Base-by-base conservation (phyloP, 2,329 filamentous ascomycete species). In the Cercospora sojina region DNA sequence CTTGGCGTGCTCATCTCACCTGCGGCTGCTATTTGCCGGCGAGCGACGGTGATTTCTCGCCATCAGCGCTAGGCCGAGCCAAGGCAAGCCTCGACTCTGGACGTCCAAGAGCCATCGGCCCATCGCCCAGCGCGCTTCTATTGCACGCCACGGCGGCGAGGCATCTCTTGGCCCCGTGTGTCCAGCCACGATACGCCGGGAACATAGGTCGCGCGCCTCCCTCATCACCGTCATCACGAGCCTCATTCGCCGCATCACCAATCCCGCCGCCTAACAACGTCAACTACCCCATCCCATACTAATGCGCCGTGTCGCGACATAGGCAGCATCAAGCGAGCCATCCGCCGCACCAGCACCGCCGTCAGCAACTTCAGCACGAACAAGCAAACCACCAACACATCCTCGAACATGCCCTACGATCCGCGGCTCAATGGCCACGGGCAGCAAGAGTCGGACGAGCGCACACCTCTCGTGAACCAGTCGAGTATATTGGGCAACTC, bases 401-500 rank as follows among this genome's bases (percentile, higher is more conserved):
- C 58, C n/a, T 58, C 59, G 61, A 53, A 57, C 38, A 70, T 57
- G 20, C 51, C 68, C 41, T 53, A 51, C 56, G 66, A 69, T 51
- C 35, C 64, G 16, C 55, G 67, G 56, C 59, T 65, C 60, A 71
- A 71, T 69, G 70, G 70, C 65, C 62, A 65, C 31, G 60, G 64
- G 16, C 60, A 32, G 58, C 64, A 47, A 59, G 64, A 67, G 20
- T 58, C 70, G 53, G 65, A 72, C 62, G 74, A 76, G 69, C 70
- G 66, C 64, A 75, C 75, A 9, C 73, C 75, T 23, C 73, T 76
- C 58, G 67, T 75, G 60, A 35, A 12, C 53, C 65, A 66, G 59
- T 65, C 65, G 41, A 69, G 69, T 32, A 63, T 69, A 43, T 53
- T 70, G 51, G 69, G 66, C 13, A 66, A 69, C 66, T 63, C 64